Base-by-base conservation (phyloP, 2,329 filamentous ascomycete genomes). In the Sarocladium strictum region DNA sequence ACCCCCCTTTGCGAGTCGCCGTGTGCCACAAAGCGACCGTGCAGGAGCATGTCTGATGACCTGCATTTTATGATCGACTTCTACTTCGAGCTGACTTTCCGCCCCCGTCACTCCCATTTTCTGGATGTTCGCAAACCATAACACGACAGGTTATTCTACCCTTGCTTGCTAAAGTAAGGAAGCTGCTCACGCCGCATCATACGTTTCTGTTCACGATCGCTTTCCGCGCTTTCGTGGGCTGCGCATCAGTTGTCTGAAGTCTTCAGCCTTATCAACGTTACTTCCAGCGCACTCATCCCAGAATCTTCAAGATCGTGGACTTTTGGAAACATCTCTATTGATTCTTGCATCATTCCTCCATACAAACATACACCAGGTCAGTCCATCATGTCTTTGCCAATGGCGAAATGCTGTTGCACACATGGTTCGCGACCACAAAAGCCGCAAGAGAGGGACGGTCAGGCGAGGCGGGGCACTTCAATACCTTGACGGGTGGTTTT, bases 31-130 rank as follows among this genome's bases (percentile, higher is more conserved):
- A 47, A 24, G n/a, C 23, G 23, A n/a, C 24, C 21, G 43, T 47
- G 43, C 43, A 47, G 43, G 12, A n/a, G n/a, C n/a, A n/a, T 47
- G 43, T 12, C 43, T 12, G 43, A 47, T 47, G 43, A 47, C 43
- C 43, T 47, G 43, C 43, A 47, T 47, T 29, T 47, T 47, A 47
- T 29, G 11, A 4, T 47, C 43, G 3, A 47, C 43, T 47, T 47
- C 24, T 17, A n/a, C 43, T 47, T 47, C 29, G 43, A 27, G 10
- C 43, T n/a, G 24, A 29, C 29, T 23, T 43, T 24, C 17, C 9
- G 10, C 17, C n/a, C 9, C 7, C 19, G 43, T 12, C 3, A 4
- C 23, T 23, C 23, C 38, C 17, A 19, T 10, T 23, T 43, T n/a
- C 19, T 43, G 17, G 38, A 23, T 14, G 7, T 17, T 3, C n/a